Evolutionary conservation across 148 eudicot species (phyloP), one percentile per base, ranked within the genome.

Genomic region (Camellia lanceoleosa): DNA sequence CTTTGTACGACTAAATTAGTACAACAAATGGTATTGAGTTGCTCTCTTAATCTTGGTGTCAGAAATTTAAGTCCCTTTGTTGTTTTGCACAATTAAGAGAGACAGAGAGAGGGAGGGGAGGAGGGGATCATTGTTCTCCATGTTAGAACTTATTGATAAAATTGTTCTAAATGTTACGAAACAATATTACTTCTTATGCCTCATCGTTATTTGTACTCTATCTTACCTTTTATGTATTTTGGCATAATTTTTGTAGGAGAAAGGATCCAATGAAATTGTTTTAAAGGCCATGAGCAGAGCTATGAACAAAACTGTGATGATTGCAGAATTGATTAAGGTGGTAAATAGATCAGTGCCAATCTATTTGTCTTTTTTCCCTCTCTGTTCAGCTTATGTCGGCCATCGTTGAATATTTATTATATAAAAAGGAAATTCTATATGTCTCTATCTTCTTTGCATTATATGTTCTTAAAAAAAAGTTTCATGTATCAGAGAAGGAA

Each of bases 231-330:
- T 30, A 54, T 5, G 4, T 70, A 7, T 20, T 4, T 46, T 44
- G 13, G 2, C 14, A 18, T 5, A 7, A 2, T 49, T 71, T 79
- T 63, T 5, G 52, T 68, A 87, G 92, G 94, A 93, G 71, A 91
- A 91, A 84, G 90, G 89, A 41, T 86, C 88, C 6, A 78, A 83
- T 76, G 94, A 93, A 74, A 80, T 93, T 84, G 91, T 79, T 43
- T 85, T 93, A 62, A 91, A 89, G 87, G 97, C 94, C 70, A 93
- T 91, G 97, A 94, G 94, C 13, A 92, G 90, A 81, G 97, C 97
- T 11, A 91, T 91, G 74, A 91, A 88, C 76, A 93, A 93, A 84
- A 87, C 93, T 49, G 93, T 93, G 41, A 83, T 85, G 89, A 89
- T 93, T 74, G 92, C 86, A 2, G 97, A 93, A 76, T 77, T 92